Evolutionary conservation across 1,284 basidiomycete genomes (phyloP).

Genomic region (Rhodotorula sp.): DNA sequence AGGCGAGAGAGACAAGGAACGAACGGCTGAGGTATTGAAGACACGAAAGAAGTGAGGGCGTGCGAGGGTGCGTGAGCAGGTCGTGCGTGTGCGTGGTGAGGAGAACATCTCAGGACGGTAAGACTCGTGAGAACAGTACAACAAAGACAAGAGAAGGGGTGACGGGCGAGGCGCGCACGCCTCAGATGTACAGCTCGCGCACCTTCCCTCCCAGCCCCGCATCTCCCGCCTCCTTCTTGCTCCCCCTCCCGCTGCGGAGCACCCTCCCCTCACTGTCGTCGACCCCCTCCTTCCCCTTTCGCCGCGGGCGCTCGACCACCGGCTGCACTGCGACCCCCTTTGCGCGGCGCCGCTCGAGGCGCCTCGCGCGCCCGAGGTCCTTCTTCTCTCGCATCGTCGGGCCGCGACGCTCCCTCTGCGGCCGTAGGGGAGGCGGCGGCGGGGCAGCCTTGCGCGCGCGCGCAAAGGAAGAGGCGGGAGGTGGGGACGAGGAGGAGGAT

Average conservation of each 20-base stretch:
- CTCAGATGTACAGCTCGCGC: conserved; percentile 29
- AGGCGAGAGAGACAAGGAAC: not conserved
- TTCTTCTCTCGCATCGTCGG: conserved; percentile 26
- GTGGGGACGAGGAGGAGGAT: not conserved
- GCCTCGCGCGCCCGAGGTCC: conserved; percentile 10
- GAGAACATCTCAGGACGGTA: too few species aligned
- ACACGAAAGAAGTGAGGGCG: not conserved
- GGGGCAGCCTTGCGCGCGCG: not conserved
- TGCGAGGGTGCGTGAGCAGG: too few species aligned
- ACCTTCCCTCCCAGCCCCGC: conserved; percentile 6
- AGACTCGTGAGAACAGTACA: not conserved
- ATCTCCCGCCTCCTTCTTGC: not conserved
- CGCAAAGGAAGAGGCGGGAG: not conserved
- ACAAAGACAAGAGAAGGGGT: too few species aligned
- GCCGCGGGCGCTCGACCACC: not conserved
- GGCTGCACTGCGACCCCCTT: not conserved
- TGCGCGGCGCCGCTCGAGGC: conserved; percentile 16
- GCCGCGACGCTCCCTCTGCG: conserved; percentile 3
- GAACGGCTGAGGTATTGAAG: not conserved
- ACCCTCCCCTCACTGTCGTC: not conserved
- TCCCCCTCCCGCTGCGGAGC: not conserved
- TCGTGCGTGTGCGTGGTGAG: too few species aligned
- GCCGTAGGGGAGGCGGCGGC: not conserved
- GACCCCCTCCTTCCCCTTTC: not conserved
- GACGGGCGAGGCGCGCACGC: not conserved